Base-by-base conservation (phyloP, 345 rosid genomes). In the Moringa oleifera region DNA sequence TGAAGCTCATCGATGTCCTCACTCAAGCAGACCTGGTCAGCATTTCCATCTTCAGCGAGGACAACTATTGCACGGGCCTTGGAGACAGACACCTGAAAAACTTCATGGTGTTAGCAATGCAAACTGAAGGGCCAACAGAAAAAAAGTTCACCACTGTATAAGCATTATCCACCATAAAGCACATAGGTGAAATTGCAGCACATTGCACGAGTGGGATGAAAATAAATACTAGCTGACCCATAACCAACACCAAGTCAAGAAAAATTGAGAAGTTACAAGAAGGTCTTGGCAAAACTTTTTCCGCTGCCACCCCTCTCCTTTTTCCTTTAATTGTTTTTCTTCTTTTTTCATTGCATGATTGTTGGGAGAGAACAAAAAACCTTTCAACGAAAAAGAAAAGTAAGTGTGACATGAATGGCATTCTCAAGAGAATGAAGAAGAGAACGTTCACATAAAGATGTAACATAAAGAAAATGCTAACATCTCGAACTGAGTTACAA, bases 31-130 rank as follows among this genome's bases (percentile, higher is more conserved):
- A 87, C 93, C 93, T 87, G 93, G 67, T 87, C 89, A 66, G 93
- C 93, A 75, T 87, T 87, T 72, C 89, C 93, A 60, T 84, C 93
- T 50, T 77, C 86, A 55, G 93, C 93, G 60, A 87, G 87, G 67
- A 87, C 87, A 67, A 87, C 31, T 69, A 87, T 77, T 45, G 89
- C 86, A 68, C 86, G 83, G 57, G 87, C 87, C 72, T 84, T 87
- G 64, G 89, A 87, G 67, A 87, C 93, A 53, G 93, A 87, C 45
- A 87, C 88, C 93, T 87, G 51, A 58, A 67, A 19, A 69, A 12
- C 25, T 62, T 55, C 52, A 58, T 17, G 47, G 25, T 20, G 19
- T 78, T 55, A 67, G 67, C 50, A 36, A 22, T 63, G 62, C 18
- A 18, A 53, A 51, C 57, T 64, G 5, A 51, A 7, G 18, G 9